Percentiles rank a stretch among this genome's conserved stretches.
phyloP scores from a whole-genome alignment of 2,329 filamentous ascomycete genomes.

The Calonectria hawksworthii region DNA sequence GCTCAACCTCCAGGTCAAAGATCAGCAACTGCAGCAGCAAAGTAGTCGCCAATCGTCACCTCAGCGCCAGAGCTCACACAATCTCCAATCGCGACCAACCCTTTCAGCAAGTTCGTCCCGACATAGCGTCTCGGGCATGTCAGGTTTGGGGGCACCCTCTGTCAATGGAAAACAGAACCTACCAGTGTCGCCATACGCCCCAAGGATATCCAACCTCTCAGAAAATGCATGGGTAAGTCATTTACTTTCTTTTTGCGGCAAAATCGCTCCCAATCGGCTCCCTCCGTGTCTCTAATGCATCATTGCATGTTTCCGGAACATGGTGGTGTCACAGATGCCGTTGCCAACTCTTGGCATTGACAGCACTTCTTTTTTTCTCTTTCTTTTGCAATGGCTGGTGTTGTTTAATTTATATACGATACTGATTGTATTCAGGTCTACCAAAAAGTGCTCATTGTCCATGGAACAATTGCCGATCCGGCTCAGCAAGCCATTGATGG shows the following conservation, averaged over 20 bases:
- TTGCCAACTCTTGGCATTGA: conserved; percentile 28
- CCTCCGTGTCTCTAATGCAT: conserved; percentile 26
- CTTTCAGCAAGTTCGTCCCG: conserved; percentile 65
- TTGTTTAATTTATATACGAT: conserved; percentile 19
- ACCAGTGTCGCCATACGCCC: conserved; percentile 83
- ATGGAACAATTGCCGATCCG: conserved; percentile 84
- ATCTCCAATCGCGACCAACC: conserved; percentile 52
- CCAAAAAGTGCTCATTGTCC: conserved; percentile 88
- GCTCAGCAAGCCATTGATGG: conserved; percentile 80
- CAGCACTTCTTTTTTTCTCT: not conserved
- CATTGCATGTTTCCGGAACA: conserved; percentile 29
- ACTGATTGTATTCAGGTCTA: conserved; percentile 75
- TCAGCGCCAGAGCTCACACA: conserved; percentile 42
- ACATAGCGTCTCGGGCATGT: conserved; percentile 75
- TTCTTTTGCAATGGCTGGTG: not conserved
- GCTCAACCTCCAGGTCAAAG: conserved; percentile 72
- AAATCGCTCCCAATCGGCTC: conserved; percentile 23
- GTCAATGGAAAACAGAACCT: conserved; percentile 68
- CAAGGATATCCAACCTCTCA: conserved; percentile 81
- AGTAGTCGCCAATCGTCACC: conserved; percentile 31
- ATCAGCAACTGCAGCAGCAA: conserved; percentile 42
- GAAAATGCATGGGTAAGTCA: conserved; percentile 86
- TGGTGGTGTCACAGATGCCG: conserved; percentile 20
- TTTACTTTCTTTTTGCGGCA: conserved; percentile 34
- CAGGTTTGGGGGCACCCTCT: conserved; percentile 70